Evolutionary conservation across 345 rosid genomes (phyloP), one percentile per base, ranked within the genome.

Genomic region (Passiflora organensis): DNA sequence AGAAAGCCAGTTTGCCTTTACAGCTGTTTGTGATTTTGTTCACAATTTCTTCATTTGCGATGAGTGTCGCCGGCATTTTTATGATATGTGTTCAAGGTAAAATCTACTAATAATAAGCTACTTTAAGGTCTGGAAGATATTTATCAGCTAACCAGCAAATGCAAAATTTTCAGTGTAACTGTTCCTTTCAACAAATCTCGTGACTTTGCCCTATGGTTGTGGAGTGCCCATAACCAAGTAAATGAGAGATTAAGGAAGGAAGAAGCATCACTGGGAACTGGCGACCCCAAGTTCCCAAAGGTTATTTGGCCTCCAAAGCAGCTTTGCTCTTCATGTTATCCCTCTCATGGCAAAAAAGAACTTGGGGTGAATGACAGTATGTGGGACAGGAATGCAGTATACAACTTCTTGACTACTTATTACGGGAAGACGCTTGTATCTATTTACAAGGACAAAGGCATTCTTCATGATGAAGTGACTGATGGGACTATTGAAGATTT

Each of bases 41-140:
- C 83, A 84, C 75, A 84, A 80, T 70, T 89, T 93, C 71, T 93
- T 93, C 66, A 64, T 89, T 59, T 93, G 99, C 36, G 87, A 93
- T 73, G 99, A 93, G 60, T 89, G 99, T 69, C 97, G 97, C 49
- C 86, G 69, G 59, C 97, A 86, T 82, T 93, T 93, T 75, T 72
- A 81, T 66, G 64, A 62, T 15, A 93, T 84, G 95, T 93, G 99
- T 72, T 81, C 86, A 59, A 86, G 95, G 99, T 93, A 81, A 76
- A 65, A 39, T 24, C 53, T 50, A 25, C 10, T 43, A 49, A 19
- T 2, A 58, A 34, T 41, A 25, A 47, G 46, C 20, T 36, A 43
- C 11, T 25, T 9, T 19, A 6, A 53, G 37, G 19, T 9, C 10
- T 23, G 13, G 13, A 50, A 21, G 39, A 28, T 2, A 28, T 20